Evolutionary conservation across 108 stramenopile species (phyloP).

Genomic region (Cyclotella cryptica): DNA sequence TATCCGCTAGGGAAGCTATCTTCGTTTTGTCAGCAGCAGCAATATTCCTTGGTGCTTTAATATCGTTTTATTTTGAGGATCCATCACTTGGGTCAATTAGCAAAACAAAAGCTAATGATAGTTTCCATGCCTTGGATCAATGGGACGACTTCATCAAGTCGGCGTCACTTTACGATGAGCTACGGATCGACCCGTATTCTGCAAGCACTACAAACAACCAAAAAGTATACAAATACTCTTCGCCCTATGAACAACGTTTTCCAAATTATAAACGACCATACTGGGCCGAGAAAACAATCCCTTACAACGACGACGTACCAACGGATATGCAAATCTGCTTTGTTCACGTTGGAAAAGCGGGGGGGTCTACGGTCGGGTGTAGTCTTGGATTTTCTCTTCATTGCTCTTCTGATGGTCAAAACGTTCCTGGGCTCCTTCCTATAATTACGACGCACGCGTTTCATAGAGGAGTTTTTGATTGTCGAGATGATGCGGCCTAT

Average conservation of each 20-base stretch:
- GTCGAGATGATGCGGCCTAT: constrained; percentile 30
- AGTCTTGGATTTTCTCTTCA: constrained; percentile 48
- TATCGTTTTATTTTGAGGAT: neutral
- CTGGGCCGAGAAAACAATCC: constrained; percentile 40
- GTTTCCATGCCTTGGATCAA: neutral
- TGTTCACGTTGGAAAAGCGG: constrained; percentile 54
- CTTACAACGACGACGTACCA: constrained; percentile 25
- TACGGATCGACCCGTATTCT: constrained; percentile 9
- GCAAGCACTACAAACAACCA: neutral
- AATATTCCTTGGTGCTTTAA: neutral
- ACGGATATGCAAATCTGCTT: constrained; percentile 39
- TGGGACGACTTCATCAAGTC: neutral
- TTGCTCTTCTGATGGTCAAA: constrained; percentile 31
- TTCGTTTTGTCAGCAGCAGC: neutral
- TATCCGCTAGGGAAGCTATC: neutral
- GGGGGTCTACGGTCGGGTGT: constrained; percentile 48
- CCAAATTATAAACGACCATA: constrained; percentile 26
- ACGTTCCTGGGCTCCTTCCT: constrained; percentile 22
- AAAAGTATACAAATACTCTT: constrained; percentile 31
- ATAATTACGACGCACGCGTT: constrained; percentile 44
- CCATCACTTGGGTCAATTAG: neutral
- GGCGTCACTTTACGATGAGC: neutral
- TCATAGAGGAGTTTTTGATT: constrained; percentile 51
- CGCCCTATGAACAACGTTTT: constrained; percentile 29
- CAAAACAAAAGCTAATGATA: neutral